These are phyloP conservation scores for Datura wrightii DNA, from an alignment of 257 asterid genomes.

Conservation along the genomic window DNA sequence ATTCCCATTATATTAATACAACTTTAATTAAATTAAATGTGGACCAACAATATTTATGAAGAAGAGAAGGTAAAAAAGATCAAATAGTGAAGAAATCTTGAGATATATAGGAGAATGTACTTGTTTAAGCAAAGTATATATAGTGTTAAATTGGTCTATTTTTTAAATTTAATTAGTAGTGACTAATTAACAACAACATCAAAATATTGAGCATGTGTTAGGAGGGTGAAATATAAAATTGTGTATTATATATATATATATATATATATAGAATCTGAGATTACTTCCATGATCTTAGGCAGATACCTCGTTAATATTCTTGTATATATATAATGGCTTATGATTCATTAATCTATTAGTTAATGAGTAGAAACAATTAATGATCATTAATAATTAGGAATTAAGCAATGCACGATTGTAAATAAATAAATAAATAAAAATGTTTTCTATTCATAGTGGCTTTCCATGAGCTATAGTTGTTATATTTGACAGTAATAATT, in stretches of 20 bases:
- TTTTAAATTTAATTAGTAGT: no score
- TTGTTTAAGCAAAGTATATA: not conserved
- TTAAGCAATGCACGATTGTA: not conserved
- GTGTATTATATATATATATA: no score
- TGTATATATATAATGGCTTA: no score
- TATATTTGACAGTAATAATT: no score
- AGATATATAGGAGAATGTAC: not conserved
- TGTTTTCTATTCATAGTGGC: not conserved
- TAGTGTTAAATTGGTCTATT: not conserved
- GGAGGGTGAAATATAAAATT: no score
- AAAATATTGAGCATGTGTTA: no score
- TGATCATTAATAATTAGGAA: not conserved
- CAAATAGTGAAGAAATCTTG: not conserved
- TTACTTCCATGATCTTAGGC: no score
- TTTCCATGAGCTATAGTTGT: not conserved
- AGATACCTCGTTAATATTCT: no score
- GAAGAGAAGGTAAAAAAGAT: no score
- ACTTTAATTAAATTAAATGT: not conserved
- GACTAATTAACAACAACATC: no score
- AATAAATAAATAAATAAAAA: no score
- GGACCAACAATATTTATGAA: not conserved
- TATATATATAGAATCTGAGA: no score
- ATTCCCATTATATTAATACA: not conserved
- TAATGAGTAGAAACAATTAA: slow-evolving; percentile 22
- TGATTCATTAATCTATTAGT: not conserved